Evolutionary conservation across 805 yeast genomes (phyloP).

Genomic region (Metschnikowia gruessii): DNA sequence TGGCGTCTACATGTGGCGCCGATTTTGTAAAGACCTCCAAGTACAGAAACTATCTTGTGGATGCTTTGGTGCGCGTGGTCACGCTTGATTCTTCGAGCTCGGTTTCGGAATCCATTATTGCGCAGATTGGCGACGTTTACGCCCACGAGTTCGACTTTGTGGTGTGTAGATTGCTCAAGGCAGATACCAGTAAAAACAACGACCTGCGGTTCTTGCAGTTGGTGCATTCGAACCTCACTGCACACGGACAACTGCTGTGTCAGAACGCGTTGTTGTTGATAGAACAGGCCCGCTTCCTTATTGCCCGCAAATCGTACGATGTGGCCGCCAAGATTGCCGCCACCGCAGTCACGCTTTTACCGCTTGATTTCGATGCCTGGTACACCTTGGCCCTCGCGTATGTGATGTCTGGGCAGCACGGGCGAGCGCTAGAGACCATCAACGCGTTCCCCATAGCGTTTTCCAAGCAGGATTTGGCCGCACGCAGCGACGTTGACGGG

Average conservation of each 20-base stretch:
- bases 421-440: constrained; percentile 60
- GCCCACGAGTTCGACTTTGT: constrained; percentile 26
- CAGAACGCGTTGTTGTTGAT: constrained; percentile 57
- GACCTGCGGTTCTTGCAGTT: constrained; percentile 47
- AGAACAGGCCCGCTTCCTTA: constrained; percentile 63
- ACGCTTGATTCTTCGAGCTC: constrained; percentile 36
- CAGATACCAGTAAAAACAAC: constrained; percentile 30
- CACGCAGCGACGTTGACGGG: constrained; percentile 12
- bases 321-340: constrained; percentile 59
- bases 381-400: constrained; percentile 58
- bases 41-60: constrained; percentile 53
- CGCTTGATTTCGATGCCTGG: constrained; percentile 78
- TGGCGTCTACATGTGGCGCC: constrained; percentile 30
- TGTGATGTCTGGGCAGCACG: constrained; percentile 51
- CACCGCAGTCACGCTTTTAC: constrained; percentile 62
- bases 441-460: constrained; percentile 67
- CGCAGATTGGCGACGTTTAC: constrained; percentile 26
- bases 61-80: constrained; percentile 46
- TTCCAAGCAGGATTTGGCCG: constrained; percentile 2
- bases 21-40: constrained; percentile 27
- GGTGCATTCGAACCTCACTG: constrained; percentile 29
- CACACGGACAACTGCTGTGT: constrained; percentile 25
- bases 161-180: constrained; percentile 40
- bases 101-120: constrained; percentile 32
- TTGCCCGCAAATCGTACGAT: constrained; percentile 49